Conservation (phyloP, 1,284 basidiomycete species). For the Hortiboletus rubellus region DNA sequence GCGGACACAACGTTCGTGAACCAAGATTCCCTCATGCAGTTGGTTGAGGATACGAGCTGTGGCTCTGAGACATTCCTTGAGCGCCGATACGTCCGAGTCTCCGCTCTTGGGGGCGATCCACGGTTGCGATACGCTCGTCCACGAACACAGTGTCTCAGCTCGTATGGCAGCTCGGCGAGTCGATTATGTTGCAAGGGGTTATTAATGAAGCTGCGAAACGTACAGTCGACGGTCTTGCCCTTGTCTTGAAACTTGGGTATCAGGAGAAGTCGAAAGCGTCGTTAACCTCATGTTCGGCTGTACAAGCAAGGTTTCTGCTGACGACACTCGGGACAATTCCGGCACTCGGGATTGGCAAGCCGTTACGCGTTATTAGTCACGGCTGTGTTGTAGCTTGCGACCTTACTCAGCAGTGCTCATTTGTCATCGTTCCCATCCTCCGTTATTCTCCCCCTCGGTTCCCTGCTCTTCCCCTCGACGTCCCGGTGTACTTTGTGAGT, state of each 20-base stretch:
- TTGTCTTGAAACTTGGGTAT: conserved; percentile 14
- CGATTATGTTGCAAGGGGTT: neutral
- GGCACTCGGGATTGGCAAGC: too few relatives aligned
- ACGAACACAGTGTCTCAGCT: neutral
- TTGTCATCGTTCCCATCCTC: conserved; percentile 27
- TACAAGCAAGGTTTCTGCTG: too few relatives aligned
- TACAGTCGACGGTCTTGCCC: conserved; percentile 3
- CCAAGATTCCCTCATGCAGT: conserved; percentile 20
- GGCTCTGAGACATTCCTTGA: conserved; percentile 28
- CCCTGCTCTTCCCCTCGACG: conserved; percentile 2
- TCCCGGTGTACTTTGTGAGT: conserved; percentile 27
- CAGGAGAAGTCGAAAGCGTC: conserved; percentile 25
- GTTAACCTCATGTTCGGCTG: conserved; percentile 7
- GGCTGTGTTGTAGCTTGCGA: too few relatives aligned
- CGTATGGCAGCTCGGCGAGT: neutral
- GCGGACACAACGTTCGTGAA: conserved; percentile 10
- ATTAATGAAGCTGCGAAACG: neutral
- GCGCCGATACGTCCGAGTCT: neutral
- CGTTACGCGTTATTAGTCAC: too few relatives aligned
- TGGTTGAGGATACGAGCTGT: conserved; percentile 22
- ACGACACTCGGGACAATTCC: too few relatives aligned
- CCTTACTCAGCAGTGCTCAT: neutral
- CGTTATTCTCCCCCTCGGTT: conserved; percentile 3
- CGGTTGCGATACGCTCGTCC: neutral
- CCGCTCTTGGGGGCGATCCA: neutral